Base-by-base conservation (phyloP, 2,329 filamentous ascomycete species). In the Cladophialophora chaetospira region DNA sequence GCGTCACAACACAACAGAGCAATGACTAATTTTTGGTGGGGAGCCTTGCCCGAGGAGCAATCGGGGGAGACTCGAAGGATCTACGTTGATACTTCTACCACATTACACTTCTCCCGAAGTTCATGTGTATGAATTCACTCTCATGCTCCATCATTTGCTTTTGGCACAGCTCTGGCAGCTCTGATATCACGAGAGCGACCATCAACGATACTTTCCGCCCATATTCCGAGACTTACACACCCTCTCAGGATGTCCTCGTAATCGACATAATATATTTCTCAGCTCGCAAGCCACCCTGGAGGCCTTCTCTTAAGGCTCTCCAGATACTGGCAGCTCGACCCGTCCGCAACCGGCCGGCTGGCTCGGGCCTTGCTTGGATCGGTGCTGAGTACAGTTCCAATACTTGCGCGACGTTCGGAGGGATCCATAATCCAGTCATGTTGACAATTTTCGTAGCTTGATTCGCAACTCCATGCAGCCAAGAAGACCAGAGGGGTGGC, bases 331-430 rank as follows among this genome's bases (percentile, higher is more conserved):
- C 45, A 40, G 36, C 31, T 25, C 40, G 26, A 46, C 31, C 47
- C 52, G 57, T 55, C 23, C 11, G 48, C 47, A 33, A 45, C 51
- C 46, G 56, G 21, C 36, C 56, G 51, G 53, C 54, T 33, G 55
- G 58, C 54, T 53, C 58, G 58, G 54, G 49, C 51, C 58, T 60
- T 40, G 31, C 38, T 43, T 52, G 53, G 21, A 23, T 13, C 31
- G 10, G 25, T 54, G 40, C 19, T 25, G 40, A 47, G 29, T 19
- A 31, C 19, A 31, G 11, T 13, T 19, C 17, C 23, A 46, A 33
- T 21, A 15, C 35, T 48, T 44, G 42, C 13, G 23, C 19, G 42
- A 23, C 15, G 13, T 8, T 44, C 42, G 42, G 42, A 23, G 23
- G 13, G 42, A 44, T 44, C 42, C 42, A 44, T 15, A 13, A 25